These are phyloP conservation scores for Sporothrix euskadiensis DNA, from an alignment of 2,329 filamentous ascomycete genomes.

Conservation along the genomic window DNA sequence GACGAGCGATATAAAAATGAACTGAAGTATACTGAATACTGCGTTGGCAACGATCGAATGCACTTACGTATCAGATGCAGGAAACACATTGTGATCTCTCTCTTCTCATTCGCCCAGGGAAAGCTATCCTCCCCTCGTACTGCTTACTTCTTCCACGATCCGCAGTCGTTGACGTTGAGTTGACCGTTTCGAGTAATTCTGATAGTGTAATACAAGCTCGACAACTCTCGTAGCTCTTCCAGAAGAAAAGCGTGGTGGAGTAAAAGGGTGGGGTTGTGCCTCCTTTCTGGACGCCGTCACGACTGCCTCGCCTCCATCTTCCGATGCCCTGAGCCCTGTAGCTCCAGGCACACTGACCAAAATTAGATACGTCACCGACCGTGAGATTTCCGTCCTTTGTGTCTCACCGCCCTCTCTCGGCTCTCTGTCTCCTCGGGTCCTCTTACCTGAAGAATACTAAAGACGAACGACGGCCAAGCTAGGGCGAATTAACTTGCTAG, in stretches of 20 bases:
- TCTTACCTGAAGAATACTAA: neutral
- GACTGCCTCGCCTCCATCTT: neutral
- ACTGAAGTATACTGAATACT: neutral
- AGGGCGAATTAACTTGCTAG: neutral
- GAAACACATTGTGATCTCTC: neutral
- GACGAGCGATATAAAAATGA: neutral
- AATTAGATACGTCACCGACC: slow-evolving; percentile 4
- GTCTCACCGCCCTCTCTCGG: neutral
- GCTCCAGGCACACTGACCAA: neutral
- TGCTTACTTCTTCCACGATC: neutral
- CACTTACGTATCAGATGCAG: slow-evolving; percentile 2
- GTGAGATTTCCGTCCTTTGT: slow-evolving; percentile 13
- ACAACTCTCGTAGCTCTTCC: neutral
- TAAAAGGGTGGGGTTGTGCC: neutral
- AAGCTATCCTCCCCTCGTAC: neutral
- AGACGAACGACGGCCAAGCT: neutral
- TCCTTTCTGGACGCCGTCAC: neutral
- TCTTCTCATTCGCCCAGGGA: neutral
- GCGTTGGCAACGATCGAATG: neutral
- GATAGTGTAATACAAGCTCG: neutral
- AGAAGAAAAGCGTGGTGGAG: slow-evolving; percentile 15
- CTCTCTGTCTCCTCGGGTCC: no score
- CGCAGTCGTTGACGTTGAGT: neutral
- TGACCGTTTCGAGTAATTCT: neutral
- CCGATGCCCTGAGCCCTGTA: neutral